These are phyloP conservation scores for Ulmus americana DNA, from an alignment of 331 rosid genomes.

Conservation along the genomic window DNA sequence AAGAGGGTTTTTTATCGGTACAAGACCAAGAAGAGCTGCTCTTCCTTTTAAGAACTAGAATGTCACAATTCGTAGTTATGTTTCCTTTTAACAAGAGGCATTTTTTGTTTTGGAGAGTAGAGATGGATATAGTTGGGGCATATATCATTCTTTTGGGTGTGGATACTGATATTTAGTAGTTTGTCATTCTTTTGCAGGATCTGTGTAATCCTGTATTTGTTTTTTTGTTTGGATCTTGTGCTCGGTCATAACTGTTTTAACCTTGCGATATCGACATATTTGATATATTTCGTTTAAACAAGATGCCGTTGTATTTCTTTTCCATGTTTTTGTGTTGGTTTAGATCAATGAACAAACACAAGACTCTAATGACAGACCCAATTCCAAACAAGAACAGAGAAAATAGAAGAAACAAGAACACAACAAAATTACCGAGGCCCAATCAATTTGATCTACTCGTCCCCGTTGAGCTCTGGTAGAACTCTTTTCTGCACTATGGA, in stretches of 20 bases:
- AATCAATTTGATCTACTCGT: too few species aligned
- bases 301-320: too few species aligned
- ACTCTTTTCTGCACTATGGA: too few species aligned
- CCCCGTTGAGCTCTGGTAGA: too few species aligned
- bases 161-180: slow-evolving; percentile 5
- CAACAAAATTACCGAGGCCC: too few species aligned
- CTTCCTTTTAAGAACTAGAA: not conserved
- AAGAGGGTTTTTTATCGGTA: slow-evolving; percentile 59
- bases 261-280: slow-evolving; percentile 10
- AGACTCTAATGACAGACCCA: too few species aligned
- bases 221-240: slow-evolving; percentile 11
- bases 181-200: slow-evolving; percentile 21
- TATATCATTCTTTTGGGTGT: slow-evolving; percentile 11
- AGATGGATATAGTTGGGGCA: not conserved
- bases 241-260: not conserved
- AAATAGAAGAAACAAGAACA: too few species aligned
- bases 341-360: too few species aligned
- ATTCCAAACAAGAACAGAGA: too few species aligned
- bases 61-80: not conserved
- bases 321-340: too few species aligned
- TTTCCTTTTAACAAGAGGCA: not conserved
- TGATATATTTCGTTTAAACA: not conserved
- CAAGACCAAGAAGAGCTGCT: slow-evolving; percentile 50
- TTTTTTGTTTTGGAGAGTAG: not conserved
- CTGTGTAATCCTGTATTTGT: slow-evolving; percentile 2